phyloP scores from a whole-genome alignment of 805 yeast species.

The Starmera dryadoides region DNA sequence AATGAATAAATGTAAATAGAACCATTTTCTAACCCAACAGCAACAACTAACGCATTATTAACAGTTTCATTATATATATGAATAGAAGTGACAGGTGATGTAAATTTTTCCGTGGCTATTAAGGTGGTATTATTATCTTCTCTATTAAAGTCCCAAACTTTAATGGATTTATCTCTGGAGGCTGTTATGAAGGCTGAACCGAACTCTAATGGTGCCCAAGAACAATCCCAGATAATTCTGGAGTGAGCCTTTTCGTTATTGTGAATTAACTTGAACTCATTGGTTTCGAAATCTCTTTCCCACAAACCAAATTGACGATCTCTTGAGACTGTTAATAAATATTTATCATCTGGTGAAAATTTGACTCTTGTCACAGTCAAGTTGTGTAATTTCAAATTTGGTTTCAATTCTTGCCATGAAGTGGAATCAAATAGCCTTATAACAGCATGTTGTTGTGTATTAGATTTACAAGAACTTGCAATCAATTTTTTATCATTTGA shows the following conservation, averaged over 20 bases:
- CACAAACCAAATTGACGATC: constrained; percentile 84
- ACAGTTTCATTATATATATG: constrained; percentile 33
- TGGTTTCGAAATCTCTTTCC: constrained; percentile 34
- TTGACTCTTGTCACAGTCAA: constrained; percentile 79
- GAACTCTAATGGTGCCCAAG: constrained; percentile 61
- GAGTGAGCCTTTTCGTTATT: constrained; percentile 71
- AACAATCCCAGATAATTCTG: constrained; percentile 92
- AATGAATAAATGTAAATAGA: constrained; percentile 38
- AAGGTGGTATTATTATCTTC: constrained; percentile 26
- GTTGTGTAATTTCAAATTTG: constrained; percentile 58
- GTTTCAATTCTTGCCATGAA: constrained; percentile 56
- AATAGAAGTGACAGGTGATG: constrained; percentile 60
- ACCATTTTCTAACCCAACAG: constrained; percentile 72
- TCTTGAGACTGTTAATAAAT: constrained; percentile 73
- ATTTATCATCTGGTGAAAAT: constrained; percentile 63
- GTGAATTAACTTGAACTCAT: constrained; percentile 30
- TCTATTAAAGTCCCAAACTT: constrained; percentile 53
- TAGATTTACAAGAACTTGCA: constrained; percentile 91
- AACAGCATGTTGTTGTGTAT: constrained; percentile 77
- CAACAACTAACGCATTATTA: constrained; percentile 31
- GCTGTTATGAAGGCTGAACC: constrained; percentile 67
- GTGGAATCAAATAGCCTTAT: constrained; percentile 63
- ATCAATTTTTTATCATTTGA: constrained; percentile 55
- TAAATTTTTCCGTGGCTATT: constrained; percentile 35
- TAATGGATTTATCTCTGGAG: constrained; percentile 76